Evolutionary conservation across 2,329 filamentous ascomycete species (phyloP), one percentile per base, ranked within the genome.

Genomic region (Arthroderma sp.): DNA sequence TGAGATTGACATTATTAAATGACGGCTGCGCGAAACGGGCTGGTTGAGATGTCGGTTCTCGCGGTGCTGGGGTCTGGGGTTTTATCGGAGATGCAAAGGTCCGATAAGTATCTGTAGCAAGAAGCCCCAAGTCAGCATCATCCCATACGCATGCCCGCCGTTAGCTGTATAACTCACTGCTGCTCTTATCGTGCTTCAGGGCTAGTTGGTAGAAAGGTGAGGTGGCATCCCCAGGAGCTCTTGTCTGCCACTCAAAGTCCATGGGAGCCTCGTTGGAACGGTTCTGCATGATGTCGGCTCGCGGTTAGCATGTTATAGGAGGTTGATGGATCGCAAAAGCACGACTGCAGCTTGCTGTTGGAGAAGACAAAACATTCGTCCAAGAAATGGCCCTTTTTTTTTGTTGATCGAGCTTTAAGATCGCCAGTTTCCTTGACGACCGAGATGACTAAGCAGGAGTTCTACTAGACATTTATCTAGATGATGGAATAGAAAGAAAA

Each of bases 221-320:
- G 15, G 69, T 72, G 38, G 66, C 65, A 62, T 76, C 74, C 17
- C 72, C 69, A n/a, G 75, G 73, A 8, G 71, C 72, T 51, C 67
- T 66, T 15, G 68, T 69, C 63, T 77, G 73, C 73, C 74, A 77
- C 66, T 76, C 72, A 63, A 76, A 77, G 67, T 78, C 76, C 76
- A 78, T 78, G 19, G 74, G 75, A 67, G 71, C 73, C 59, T 77
- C 76, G 49, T 68, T 69, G 13, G 73, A 67, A 52, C 73, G 66
- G 59, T 66, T 69, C 35, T 71, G 67, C 68, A 71, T 75, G 58
- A 52, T 33, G 51, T 21, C 9, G 37, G 13, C 8, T 9, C 31
- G 23, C 31, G 51, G 23, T 54, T 37, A 39, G 31, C 31, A 54
- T 54, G 37, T 54, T 54, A 54, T 31, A 31, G 13, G 25, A 17